phyloP scores from a whole-genome alignment of 176 grass and related monocot species.

The Zoysia japonica region DNA sequence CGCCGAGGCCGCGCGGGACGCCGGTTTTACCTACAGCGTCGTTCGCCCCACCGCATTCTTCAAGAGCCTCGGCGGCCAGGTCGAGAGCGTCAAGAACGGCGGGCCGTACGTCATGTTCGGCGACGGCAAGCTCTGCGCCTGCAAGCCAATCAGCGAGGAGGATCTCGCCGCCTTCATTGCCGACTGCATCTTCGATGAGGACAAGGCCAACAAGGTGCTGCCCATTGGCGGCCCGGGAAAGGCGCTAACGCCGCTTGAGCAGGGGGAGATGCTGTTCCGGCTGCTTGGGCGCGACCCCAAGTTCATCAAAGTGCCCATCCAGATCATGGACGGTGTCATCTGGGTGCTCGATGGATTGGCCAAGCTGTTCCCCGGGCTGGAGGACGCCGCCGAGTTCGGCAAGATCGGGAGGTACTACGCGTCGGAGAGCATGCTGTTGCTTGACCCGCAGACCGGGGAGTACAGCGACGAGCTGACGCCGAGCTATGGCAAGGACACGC shows the following conservation, averaged over 20 bases:
- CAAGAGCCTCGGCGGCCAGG: constrained; percentile 97
- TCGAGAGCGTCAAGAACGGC: constrained; percentile 78
- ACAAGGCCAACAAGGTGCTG: constrained; percentile 72
- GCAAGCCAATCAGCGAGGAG: constrained; percentile 98
- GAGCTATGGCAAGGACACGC: constrained; percentile 84
- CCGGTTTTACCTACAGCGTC: constrained; percentile 80
- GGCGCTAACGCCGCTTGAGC: constrained; percentile 85
- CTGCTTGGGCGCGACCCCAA: constrained; percentile 78
- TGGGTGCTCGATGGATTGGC: constrained; percentile 71
- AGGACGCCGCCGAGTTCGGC: constrained; percentile 87
- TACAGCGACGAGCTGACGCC: constrained; percentile 84
- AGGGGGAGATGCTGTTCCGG: constrained; percentile 81
- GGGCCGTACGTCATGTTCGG: constrained; percentile 98
- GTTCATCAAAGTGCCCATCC: constrained; percentile 90
- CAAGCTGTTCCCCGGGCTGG: constrained; percentile 67
- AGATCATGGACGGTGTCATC: constrained; percentile 81
- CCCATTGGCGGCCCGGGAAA: constrained; percentile 87
- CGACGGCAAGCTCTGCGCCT: constrained; percentile 89
- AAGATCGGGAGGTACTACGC: constrained; percentile 97
- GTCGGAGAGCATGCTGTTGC: constrained; percentile 86
- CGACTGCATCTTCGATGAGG: constrained; percentile 67
- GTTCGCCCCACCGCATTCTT: constrained; percentile 96
- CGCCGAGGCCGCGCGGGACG: constrained; percentile 53
- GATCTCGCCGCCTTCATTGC: constrained; percentile 83
- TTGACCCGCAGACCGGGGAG: constrained; percentile 76